Percentiles rank a stretch among this genome's conserved stretches.
These are phyloP conservation scores for Pholiota microspora DNA, from an alignment of 768 basidiomycete genomes.

Conservation along the genomic window DNA sequence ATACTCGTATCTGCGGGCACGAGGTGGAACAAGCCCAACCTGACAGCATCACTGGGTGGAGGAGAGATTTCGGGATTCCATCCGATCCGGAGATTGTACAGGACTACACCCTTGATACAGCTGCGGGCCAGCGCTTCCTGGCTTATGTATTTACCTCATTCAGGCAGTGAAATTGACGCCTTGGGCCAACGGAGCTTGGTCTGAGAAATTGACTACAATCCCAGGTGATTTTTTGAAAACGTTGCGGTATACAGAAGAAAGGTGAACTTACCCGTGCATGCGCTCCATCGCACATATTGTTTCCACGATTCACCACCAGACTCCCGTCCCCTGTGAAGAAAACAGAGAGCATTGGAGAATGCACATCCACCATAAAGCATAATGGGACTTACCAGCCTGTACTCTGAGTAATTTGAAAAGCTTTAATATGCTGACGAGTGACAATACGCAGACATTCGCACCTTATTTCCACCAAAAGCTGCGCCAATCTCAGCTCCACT, in stretches of 20 bases:
- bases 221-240: constrained; percentile 10
- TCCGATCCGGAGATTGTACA: constrained; percentile 8
- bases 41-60: background rate
- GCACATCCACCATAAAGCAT: constrained; percentile 5
- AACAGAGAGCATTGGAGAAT: constrained; percentile 23
- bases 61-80: constrained; percentile 3
- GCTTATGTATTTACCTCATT: constrained; percentile 4
- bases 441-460: constrained; percentile 24
- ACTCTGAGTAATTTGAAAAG: constrained; percentile 42
- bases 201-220: constrained; percentile 76
- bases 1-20: constrained; percentile 7
- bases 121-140: constrained; percentile 2
- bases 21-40: constrained; percentile 1
- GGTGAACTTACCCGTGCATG: constrained; percentile 65
- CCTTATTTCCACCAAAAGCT: constrained; percentile 95
- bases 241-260: constrained; percentile 6
- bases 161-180: constrained; percentile 79
- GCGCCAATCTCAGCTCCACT: constrained; percentile 68
- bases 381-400: constrained; percentile 68
- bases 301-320: constrained; percentile 99
- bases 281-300: constrained; percentile 90
- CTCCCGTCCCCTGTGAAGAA: constrained; percentile 81
- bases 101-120: background rate
- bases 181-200: constrained; percentile 87
- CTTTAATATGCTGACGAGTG: background rate